These are phyloP conservation scores for Mitragyna speciosa DNA, from an alignment of 257 asterid genomes.

Conservation along the genomic window DNA sequence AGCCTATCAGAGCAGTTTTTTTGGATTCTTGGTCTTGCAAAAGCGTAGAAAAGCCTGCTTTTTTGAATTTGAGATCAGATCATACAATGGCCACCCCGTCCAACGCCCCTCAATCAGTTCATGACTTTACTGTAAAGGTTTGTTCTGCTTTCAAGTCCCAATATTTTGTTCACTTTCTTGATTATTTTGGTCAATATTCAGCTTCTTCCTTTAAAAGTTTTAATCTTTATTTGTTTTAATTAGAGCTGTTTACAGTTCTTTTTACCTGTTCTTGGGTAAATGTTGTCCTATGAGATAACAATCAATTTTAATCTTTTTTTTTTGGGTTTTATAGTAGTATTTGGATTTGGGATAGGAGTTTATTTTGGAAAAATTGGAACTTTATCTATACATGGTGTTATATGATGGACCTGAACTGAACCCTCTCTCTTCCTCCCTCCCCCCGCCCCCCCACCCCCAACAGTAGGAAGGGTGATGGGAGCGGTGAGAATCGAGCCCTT, in stretches of 20 bases:
- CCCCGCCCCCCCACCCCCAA: too few species aligned
- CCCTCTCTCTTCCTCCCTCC: too few species aligned
- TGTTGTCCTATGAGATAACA: too few species aligned
- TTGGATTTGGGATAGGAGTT: neutral
- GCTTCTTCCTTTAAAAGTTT: slow-evolving; percentile 1
- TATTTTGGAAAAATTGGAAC: neutral
- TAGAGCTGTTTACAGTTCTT: neutral
- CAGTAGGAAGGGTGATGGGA: too few species aligned
- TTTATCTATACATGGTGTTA: neutral
- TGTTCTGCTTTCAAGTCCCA: neutral
- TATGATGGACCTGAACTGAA: too few species aligned
- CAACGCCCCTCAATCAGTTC: slow-evolving; percentile 61
- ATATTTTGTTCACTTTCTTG: neutral
- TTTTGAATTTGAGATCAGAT: slow-evolving; percentile 22
- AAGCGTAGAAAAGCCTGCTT: slow-evolving; percentile 14
- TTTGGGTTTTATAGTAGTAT: neutral
- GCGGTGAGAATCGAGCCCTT: too few species aligned
- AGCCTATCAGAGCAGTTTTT: slow-evolving; percentile 11
- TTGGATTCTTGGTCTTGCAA: slow-evolving; percentile 6
- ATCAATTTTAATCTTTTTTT: neutral
- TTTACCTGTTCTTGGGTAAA: neutral
- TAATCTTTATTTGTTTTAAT: neutral
- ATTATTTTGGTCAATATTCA: neutral
- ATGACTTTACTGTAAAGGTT: slow-evolving; percentile 90
- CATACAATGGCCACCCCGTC: slow-evolving; percentile 62